Conservation (phyloP, 805 yeast species). For the Candida taoyuanica region DNA sequence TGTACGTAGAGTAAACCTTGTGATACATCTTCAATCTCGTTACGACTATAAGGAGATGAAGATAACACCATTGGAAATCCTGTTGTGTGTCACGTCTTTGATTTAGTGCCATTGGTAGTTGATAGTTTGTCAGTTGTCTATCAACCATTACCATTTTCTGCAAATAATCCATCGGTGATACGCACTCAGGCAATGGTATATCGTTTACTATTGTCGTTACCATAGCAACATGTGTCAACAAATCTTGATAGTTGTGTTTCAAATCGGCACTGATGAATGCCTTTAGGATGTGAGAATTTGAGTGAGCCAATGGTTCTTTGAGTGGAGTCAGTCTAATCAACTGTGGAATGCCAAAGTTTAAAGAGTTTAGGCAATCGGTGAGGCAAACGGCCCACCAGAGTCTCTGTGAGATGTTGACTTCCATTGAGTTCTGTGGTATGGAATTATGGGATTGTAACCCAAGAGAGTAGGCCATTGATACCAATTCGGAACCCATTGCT, state of each 20-base stretch:
- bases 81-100: no score
- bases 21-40: slow-evolving; percentile 18
- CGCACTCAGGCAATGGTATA: slow-evolving; percentile 11
- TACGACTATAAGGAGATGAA: slow-evolving; percentile 14
- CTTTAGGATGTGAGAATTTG: slow-evolving; percentile 20
- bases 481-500: slow-evolving; percentile 21
- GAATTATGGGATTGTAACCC: slow-evolving; percentile 19
- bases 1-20: slow-evolving; percentile 13
- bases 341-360: slow-evolving; percentile 15
- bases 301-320: slow-evolving; percentile 9
- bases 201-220: slow-evolving; percentile 21
- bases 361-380: slow-evolving; percentile 19
- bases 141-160: slow-evolving; percentile 21
- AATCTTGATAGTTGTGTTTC: slow-evolving; percentile 14
- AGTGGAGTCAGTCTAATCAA: slow-evolving; percentile 14
- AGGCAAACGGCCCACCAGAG: slow-evolving; percentile 25
- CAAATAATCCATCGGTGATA: slow-evolving; percentile 14
- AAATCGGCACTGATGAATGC: slow-evolving; percentile 24
- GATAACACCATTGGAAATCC: slow-evolving; percentile 19
- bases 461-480: slow-evolving; percentile 21
- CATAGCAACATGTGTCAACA: slow-evolving; percentile 19
- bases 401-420: slow-evolving; percentile 15
- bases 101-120: slow-evolving; percentile 13
- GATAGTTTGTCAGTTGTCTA: slow-evolving; percentile 17
- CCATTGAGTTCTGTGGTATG: slow-evolving; percentile 20